These are phyloP conservation scores for Sarocladium kiliense DNA, from an alignment of 2,329 filamentous ascomycete species.

Conservation along the genomic window DNA sequence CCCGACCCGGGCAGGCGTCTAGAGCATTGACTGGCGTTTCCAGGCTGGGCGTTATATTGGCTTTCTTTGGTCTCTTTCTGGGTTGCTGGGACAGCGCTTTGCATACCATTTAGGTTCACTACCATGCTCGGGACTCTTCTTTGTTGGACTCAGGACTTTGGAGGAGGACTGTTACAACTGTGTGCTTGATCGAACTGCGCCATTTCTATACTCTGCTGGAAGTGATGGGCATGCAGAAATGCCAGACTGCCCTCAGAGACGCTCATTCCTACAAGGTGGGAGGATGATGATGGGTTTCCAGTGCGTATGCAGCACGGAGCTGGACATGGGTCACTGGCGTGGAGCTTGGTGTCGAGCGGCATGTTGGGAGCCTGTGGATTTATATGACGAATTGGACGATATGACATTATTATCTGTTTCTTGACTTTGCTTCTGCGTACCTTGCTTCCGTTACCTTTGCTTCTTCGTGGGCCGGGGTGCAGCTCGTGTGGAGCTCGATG, in stretches of 20 bases:
- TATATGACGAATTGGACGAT: constrained; percentile 7
- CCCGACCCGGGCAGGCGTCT: background rate
- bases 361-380: background rate
- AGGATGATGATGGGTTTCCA: background rate
- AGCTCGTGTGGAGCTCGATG: background rate
- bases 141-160: background rate
- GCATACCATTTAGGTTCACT: background rate
- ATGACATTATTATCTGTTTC: background rate
- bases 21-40: constrained; percentile 7
- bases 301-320: background rate
- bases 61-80: background rate
- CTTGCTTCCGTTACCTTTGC: too few relatives aligned
- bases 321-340: background rate
- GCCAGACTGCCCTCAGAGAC: background rate
- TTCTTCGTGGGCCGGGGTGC: background rate
- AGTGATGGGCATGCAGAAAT: background rate
- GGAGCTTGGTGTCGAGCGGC: background rate
- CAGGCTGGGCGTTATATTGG: constrained; percentile 6
- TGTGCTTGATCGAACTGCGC: background rate
- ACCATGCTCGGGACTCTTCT: background rate
- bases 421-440: background rate
- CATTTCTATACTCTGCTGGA: background rate
- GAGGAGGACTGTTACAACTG: background rate
- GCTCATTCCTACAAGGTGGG: background rate
- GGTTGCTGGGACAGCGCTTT: background rate